These are phyloP conservation scores for Clausena lansium DNA, from an alignment of 345 rosid species.

Conservation along the genomic window DNA sequence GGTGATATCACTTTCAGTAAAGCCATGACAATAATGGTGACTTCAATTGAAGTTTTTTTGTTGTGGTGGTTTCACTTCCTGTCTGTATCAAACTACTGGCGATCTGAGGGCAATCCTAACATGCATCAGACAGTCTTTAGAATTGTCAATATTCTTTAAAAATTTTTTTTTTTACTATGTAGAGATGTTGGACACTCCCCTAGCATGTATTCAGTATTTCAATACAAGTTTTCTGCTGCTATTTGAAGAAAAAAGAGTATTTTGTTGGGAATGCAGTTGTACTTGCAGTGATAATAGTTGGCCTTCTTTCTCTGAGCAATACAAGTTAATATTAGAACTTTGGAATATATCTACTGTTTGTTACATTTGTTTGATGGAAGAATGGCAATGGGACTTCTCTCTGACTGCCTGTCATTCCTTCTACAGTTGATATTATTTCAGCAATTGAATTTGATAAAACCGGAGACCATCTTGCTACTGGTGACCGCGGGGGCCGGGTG, in stretches of 20 bases:
- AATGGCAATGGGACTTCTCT: conserved; percentile 11
- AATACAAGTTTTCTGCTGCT: background rate
- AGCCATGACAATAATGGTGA: background rate
- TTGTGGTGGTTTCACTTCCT: background rate
- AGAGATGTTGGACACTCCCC: background rate
- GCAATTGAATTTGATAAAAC: conserved; percentile 97
- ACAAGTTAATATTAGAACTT: background rate
- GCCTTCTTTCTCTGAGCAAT: conserved; percentile 10
- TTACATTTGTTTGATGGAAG: background rate
- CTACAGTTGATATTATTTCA: conserved; percentile 95
- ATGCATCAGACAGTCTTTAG: background rate
- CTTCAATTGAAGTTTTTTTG: background rate
- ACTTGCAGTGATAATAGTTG: background rate
- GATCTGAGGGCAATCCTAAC: background rate
- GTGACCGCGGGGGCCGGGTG: conserved; percentile 99
- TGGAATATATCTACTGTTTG: background rate
- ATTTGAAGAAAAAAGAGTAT: background rate
- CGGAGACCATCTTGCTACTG: conserved; percentile 99
- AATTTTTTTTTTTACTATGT: background rate
- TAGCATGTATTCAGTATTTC: background rate
- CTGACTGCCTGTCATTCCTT: conserved; percentile 21
- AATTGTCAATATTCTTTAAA: background rate
- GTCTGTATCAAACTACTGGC: background rate
- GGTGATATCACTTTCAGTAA: background rate
- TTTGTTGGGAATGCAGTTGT: background rate